Base-by-base conservation (phyloP, 805 yeast genomes). In the Zygotorulaspora chibaensis region DNA sequence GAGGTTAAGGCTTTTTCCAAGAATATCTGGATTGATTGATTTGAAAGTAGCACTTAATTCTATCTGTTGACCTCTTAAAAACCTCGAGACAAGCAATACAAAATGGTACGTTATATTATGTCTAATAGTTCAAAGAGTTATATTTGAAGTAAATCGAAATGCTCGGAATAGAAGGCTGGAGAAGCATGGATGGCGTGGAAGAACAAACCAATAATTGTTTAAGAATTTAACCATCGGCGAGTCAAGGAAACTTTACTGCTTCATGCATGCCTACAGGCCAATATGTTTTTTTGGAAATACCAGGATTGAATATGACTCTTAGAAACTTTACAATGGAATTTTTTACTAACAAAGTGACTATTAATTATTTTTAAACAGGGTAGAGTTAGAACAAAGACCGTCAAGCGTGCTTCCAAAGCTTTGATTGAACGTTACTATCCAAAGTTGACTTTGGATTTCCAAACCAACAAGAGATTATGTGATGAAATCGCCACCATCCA, bases 311-410 rank as follows among this genome's bases (percentile, higher is more conserved):
- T 33, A 33, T 33, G 36, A n/a, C 36, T 33, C 4, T 9, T n/a
- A 4, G 13, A 16, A 16, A 33, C 36, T 5, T 33, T 9, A 29
- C n/a, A 12, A 33, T 8, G 13, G 36, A 33, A 13, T 4, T n/a
- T 17, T 39, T 43, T 57, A 55, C 61, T 57, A 58, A 55, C 59
- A 47, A 41, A 18, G 28, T 23, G 27, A 8, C 25, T 47, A 36
- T 35, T 41, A 35, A 33, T 18, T 10, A 17, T 15, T 38, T 61
- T 46, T 38, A 46, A 47, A 59, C 68, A 88, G 99, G 99, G 99
- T 84, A 93, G 98, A 78, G 99, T 95, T 84, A 90, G 99, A 86
- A 93, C 99, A 68, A 95, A 93, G 84, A 93, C 99, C 79, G 98
- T 93, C 78, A 93, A 93, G 88, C 87, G 98, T 81, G 98, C 99